Evolutionary conservation across 768 basidiomycete species (phyloP), one percentile per base, ranked within the genome.

Genomic region (Trichaptum fuscoviolaceum): DNA sequence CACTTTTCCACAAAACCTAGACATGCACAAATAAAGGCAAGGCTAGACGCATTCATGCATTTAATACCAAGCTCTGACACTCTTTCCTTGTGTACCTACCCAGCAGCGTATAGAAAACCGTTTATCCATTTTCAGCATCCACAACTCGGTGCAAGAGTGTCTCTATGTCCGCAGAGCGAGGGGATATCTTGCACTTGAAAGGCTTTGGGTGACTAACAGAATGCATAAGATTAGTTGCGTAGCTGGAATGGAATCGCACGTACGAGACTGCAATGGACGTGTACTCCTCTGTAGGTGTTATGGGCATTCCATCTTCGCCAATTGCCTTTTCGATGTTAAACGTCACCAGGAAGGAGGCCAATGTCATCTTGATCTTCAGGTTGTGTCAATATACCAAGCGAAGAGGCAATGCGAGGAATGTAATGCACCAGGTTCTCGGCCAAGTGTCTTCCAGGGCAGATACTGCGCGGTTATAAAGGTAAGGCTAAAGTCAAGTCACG

Each of bases 361-460:
- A 77, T 57, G 82, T 79, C 60, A 80, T 71, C 81, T 81, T 87
- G 27, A 83, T 71, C 64, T 75, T 80, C 25, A 63, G n/a, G 7
- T 63, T 34, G 27, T 4, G 30, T 30, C 30, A 30, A 30, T 52
- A 12, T n/a, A n/a, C n/a, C n/a, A 12, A 52, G 42, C n/a, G 15
- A 12, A 52, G 15, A 52, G 15, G 12, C 42, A 12, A 15, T 2
- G 12, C 6, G 42, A 52, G 20, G 42, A 6, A 12, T 52, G n/a
- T 25, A 36, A 20, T 18, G 3, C 3, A 27, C 35, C 15, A 35
- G 4, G 4, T 76, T 69, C 63, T 85, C 82, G 2, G 83, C 86
- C 63, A 87, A 80, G 68, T 84, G 76, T 59, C 82, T 77, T 10
- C 87, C 85, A 7, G 86, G 85, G 68, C 87, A 88, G 4, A 67